Conservation (phyloP, 768 basidiomycete species). For the Clathrus columnatus region DNA sequence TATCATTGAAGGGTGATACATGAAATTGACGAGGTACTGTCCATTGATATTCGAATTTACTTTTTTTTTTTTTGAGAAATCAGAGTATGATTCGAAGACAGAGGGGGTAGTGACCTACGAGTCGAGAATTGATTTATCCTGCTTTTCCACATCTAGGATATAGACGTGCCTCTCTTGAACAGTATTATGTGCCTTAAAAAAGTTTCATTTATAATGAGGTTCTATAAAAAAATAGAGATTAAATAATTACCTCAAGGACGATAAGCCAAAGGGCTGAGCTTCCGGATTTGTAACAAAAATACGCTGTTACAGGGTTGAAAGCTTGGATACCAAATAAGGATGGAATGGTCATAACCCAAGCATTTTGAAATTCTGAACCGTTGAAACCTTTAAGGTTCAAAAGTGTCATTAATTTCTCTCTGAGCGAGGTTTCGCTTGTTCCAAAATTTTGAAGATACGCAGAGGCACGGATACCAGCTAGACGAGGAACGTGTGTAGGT, state of each 20-base stretch:
- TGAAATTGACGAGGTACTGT: constrained; percentile 61
- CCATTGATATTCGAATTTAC: constrained; percentile 57
- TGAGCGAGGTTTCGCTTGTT: constrained; percentile 22
- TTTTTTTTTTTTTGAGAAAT: not conserved
- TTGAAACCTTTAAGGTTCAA: constrained; percentile 25
- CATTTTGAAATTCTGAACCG: constrained; percentile 30
- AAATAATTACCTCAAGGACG: constrained; percentile 46
- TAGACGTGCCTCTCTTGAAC: constrained; percentile 64
- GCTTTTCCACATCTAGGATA: constrained; percentile 36
- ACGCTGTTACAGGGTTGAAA: constrained; percentile 63
- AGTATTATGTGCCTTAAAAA: constrained; percentile 55
- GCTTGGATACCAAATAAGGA: constrained; percentile 57
- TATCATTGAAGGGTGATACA: constrained; percentile 71
- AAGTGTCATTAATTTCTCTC: constrained; percentile 31
- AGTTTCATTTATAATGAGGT: not conserved
- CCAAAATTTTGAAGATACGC: constrained; percentile 33
- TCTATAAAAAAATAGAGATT: not conserved
- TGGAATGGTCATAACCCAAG: constrained; percentile 73
- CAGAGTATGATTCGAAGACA: not conserved
- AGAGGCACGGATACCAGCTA: constrained; percentile 38
- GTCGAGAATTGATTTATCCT: constrained; percentile 30
- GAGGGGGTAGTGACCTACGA: not conserved
- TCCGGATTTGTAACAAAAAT: constrained; percentile 45
- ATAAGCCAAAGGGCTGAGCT: constrained; percentile 28
- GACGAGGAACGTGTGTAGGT: constrained; percentile 27